Evolutionary conservation across 306 rosid species (phyloP).

Genomic region (Phaseolus lunatus): DNA sequence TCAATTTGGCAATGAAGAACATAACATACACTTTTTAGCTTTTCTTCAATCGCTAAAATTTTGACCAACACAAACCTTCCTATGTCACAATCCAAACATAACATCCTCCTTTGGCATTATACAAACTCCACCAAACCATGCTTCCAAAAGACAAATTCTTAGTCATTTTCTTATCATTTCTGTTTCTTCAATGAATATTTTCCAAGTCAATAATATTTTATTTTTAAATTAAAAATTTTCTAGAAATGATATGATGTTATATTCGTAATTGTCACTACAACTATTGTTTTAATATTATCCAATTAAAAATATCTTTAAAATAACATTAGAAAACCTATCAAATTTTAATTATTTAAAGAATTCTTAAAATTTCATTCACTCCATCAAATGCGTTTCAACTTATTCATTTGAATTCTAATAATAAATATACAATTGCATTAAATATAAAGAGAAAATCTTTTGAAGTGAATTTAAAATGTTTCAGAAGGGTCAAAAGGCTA

Average conservation of each 20-base stretch:
- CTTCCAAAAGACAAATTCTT: conserved; percentile 16
- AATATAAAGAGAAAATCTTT: no score
- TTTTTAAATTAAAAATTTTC: neutral
- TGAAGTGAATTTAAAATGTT: no score
- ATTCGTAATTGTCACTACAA: neutral
- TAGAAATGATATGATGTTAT: neutral
- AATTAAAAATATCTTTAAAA: neutral
- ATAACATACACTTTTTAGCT: conserved; percentile 19
- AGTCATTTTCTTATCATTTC: neutral
- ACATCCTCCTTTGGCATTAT: neutral
- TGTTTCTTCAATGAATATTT: neutral
- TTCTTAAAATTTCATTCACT: neutral
- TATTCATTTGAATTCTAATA: no score
- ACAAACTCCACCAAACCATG: neutral
- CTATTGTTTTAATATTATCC: neutral
- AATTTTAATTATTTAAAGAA: neutral
- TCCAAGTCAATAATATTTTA: neutral
- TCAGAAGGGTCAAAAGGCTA: no score
- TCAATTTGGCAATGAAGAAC: conserved; percentile 13
- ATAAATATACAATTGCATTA: no score
- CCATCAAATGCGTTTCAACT: no score
- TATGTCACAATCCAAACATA: neutral
- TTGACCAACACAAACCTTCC: neutral
- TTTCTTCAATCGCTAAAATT: neutral
- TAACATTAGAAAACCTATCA: no score